Evolutionary conservation across 345 rosid genomes (phyloP).

Genomic region (Citrus hindsii): DNA sequence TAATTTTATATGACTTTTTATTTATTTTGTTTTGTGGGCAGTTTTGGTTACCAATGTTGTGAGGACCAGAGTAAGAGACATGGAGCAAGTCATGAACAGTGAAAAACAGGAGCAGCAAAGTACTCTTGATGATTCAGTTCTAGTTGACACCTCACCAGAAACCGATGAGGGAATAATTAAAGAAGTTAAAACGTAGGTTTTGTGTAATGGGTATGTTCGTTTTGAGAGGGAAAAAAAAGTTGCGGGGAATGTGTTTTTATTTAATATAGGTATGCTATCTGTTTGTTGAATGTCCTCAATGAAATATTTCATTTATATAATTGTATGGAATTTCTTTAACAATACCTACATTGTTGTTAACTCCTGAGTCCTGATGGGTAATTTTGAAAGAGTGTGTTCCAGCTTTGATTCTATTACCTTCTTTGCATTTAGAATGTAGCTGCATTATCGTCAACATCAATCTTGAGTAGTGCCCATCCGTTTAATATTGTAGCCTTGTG

Average conservation of each 20-base stretch:
- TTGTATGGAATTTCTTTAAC: not conserved
- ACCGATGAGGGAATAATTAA: conserved; percentile 27
- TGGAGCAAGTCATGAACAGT: conserved; percentile 47
- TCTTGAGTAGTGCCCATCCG: not conserved
- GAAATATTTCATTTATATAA: not conserved
- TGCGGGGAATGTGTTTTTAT: too few relatives aligned
- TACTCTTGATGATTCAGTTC: conserved; percentile 15
- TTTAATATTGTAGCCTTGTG: not conserved
- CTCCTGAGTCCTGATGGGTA: too few relatives aligned
- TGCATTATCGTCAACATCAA: not conserved
- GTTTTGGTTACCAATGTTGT: conserved; percentile 70
- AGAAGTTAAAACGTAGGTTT: conserved; percentile 22
- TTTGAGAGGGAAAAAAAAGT: not conserved
- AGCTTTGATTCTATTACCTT: too few relatives aligned
- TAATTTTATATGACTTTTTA: not conserved
- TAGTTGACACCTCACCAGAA: conserved; percentile 26
- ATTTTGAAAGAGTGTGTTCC: too few relatives aligned
- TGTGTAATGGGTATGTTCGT: too few relatives aligned
- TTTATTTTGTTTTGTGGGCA: conserved; percentile 19
- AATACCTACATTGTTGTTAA: too few relatives aligned
- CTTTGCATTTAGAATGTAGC: not conserved
- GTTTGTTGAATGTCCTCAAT: conserved; percentile 9
- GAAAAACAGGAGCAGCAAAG: conserved; percentile 26
- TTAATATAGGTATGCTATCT: not conserved
- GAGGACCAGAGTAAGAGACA: conserved; percentile 64